Percentiles rank a stretch among this genome's conserved stretches.
These are phyloP conservation scores for Cochlearia excelsa DNA, from an alignment of 345 rosid genomes.

Conservation along the genomic window DNA sequence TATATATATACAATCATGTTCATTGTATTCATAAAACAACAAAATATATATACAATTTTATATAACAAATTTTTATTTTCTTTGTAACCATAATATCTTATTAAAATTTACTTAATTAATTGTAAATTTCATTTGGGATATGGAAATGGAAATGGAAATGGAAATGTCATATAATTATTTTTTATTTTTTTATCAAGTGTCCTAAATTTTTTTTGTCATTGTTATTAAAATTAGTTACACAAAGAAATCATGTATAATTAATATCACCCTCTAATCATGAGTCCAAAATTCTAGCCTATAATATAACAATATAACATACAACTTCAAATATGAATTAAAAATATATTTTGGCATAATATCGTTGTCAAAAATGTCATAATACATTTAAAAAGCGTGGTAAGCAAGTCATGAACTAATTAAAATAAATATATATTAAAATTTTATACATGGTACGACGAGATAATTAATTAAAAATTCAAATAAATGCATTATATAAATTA, in stretches of 20 bases:
- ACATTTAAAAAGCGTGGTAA: constrained; percentile 3
- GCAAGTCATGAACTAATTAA: constrained; percentile 10
- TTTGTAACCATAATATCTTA: too few relatives aligned
- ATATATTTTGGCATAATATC: too few relatives aligned
- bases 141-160: too few relatives aligned
- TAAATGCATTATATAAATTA: background rate
- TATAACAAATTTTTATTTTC: too few relatives aligned
- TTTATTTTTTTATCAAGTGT: too few relatives aligned
- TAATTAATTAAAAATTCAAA: background rate
- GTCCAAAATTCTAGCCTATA: background rate
- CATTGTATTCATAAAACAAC: background rate
- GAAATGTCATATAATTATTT: too few relatives aligned
- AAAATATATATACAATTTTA: background rate
- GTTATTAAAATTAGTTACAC: too few relatives aligned
- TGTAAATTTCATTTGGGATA: too few relatives aligned
- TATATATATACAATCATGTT: background rate
- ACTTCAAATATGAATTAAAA: background rate
- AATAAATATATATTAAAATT: background rate
- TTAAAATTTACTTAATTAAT: too few relatives aligned
- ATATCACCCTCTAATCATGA: background rate
- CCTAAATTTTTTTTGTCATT: too few relatives aligned
- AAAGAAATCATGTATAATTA: too few relatives aligned
- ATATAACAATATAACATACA: background rate
- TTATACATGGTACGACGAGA: background rate
- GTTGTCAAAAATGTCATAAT: background rate